These are phyloP conservation scores for Puccinia horiana DNA, from an alignment of 1,284 basidiomycete genomes.

Conservation along the genomic window DNA sequence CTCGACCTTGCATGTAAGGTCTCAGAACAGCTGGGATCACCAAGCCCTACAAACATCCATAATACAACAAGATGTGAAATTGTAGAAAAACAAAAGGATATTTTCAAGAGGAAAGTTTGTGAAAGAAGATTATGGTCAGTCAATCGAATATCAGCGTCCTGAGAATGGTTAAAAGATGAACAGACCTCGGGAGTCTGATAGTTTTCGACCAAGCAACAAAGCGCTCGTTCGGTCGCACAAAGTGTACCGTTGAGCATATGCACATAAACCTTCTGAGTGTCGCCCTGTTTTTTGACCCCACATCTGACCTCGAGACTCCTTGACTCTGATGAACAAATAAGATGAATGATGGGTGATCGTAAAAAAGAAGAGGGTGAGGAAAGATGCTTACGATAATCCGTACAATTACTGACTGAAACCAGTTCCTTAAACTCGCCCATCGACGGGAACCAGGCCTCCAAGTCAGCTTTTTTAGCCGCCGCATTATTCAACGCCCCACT, in stretches of 20 bases:
- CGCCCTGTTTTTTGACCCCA: slow-evolving; percentile 82
- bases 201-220: slow-evolving; percentile 98
- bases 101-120: neutral
- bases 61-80: neutral
- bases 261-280: slow-evolving; percentile 83
- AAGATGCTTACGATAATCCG: slow-evolving; percentile 59
- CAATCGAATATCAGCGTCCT: neutral
- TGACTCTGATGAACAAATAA: slow-evolving; percentile 66
- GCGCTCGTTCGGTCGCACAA: slow-evolving; percentile 90
- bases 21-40: slow-evolving; percentile 16
- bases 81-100: neutral
- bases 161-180: neutral
- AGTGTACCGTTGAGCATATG: slow-evolving; percentile 98
- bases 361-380: neutral
- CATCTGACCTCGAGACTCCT: slow-evolving; percentile 84
- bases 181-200: slow-evolving; percentile 80
- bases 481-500: slow-evolving; percentile 95
- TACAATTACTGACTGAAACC: slow-evolving; percentile 61
- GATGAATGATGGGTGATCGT: neutral
- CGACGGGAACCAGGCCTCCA: slow-evolving; percentile 99
- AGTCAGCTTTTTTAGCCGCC: slow-evolving; percentile 86
- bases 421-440: slow-evolving; percentile 91
- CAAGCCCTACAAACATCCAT: slow-evolving; percentile 19
- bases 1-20: slow-evolving; percentile 41
- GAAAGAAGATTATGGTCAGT: neutral